Conservation (phyloP, 805 yeast genomes). For the Peterozyma toletana region DNA sequence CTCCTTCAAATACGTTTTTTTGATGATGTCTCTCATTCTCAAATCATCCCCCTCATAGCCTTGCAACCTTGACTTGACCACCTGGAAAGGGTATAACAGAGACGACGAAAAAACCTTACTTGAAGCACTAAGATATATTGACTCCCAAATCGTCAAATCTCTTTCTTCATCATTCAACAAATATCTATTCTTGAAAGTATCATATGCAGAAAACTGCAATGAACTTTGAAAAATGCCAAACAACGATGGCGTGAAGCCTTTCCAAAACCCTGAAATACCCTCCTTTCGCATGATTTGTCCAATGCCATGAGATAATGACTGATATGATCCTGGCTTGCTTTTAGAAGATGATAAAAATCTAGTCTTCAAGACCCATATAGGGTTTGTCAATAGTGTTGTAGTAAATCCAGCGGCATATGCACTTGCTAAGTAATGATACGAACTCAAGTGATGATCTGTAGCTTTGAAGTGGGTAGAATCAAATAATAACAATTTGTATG, state of each 20-base stretch:
- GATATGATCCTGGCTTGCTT: constrained; percentile 42
- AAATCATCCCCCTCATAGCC: constrained; percentile 21
- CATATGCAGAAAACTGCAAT: constrained; percentile 80
- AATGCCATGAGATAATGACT: constrained; percentile 50
- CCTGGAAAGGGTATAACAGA: constrained; percentile 77
- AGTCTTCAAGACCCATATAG: constrained; percentile 94
- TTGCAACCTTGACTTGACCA: constrained; percentile 72
- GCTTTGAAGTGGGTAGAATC: constrained; percentile 8
- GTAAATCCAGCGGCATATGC: constrained; percentile 69
- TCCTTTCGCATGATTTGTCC: constrained; percentile 39
- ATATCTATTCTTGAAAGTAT: constrained; percentile 49
- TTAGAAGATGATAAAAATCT: constrained; percentile 62
- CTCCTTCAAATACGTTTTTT: constrained; percentile 34
- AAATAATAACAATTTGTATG: constrained; percentile 13
- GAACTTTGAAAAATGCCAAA: constrained; percentile 88
- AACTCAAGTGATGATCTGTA: constrained; percentile 26
- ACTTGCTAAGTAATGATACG: constrained; percentile 41
- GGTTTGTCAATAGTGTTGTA: constrained; percentile 78
- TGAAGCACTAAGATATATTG: constrained; percentile 55
- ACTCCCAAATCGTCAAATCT: constrained; percentile 44
- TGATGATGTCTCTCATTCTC: constrained; percentile 26
- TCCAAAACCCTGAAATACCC: constrained; percentile 60
- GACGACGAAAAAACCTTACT: constrained; percentile 66
- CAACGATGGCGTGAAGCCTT: constrained; percentile 57
- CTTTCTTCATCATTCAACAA: constrained; percentile 10